phyloP scores from a whole-genome alignment of 495 filamentous ascomycete genomes.

The Peziza echinospora region DNA sequence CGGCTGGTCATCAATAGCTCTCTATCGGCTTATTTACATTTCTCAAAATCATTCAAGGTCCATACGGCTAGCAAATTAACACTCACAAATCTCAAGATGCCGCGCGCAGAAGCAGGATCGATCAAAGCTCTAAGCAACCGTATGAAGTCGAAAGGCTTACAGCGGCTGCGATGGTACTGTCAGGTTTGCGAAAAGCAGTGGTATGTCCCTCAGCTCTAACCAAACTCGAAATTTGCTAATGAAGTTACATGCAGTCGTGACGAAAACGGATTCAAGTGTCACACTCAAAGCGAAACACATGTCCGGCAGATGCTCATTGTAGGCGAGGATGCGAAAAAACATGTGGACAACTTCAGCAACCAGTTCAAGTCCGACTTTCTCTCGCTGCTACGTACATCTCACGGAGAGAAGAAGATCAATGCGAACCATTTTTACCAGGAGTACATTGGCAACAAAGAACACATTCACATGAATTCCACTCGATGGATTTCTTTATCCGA shows the following conservation, averaged over 20 bases:
- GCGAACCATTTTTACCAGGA: slow-evolving; percentile 88
- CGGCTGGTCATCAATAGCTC: too few species aligned
- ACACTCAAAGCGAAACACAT: slow-evolving; percentile 61
- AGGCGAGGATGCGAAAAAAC: slow-evolving; percentile 59
- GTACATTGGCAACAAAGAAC: slow-evolving; percentile 57
- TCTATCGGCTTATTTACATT: too few species aligned
- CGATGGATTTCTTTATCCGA: slow-evolving; percentile 68
- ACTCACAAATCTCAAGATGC: slow-evolving; percentile 41
- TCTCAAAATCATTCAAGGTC: too few species aligned
- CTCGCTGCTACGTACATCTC: slow-evolving; percentile 46
- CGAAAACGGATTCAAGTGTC: slow-evolving; percentile 59
- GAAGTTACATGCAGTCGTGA: slow-evolving; percentile 24
- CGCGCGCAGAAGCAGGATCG: slow-evolving; percentile 70
- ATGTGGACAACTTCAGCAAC: slow-evolving; percentile 51
- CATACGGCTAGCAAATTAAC: too few species aligned
- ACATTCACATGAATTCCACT: slow-evolving; percentile 86
- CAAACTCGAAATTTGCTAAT: neutral
- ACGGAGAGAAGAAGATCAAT: slow-evolving; percentile 67
- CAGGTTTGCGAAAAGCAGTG: slow-evolving; percentile 40
- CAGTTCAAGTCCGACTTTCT: slow-evolving; percentile 71
- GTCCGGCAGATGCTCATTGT: slow-evolving; percentile 69
- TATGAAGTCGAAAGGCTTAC: slow-evolving; percentile 73
- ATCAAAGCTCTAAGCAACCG: slow-evolving; percentile 74
- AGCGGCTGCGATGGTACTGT: slow-evolving; percentile 71
- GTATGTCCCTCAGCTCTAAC: neutral